Evolutionary conservation across 1,139 yeast species (phyloP).

Genomic region (Geotrichum restrictum): DNA sequence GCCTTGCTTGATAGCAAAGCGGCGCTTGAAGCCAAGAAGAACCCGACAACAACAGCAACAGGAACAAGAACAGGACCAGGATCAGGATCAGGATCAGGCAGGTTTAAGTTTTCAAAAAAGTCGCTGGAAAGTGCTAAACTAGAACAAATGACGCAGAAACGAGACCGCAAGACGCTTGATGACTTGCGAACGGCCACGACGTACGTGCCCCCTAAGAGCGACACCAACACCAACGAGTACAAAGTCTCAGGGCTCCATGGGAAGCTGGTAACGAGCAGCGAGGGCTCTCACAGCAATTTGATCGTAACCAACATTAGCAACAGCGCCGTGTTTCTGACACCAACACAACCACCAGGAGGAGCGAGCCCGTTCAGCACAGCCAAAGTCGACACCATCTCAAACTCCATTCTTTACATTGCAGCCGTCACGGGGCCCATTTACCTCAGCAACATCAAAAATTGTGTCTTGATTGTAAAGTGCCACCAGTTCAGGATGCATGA

Average conservation of each 20-base stretch:
- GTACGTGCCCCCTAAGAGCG: background rate
- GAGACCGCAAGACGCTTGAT: background rate
- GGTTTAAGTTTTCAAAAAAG: conserved; percentile 11
- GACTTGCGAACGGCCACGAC: background rate
- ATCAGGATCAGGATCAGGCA: background rate
- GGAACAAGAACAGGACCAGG: no score
- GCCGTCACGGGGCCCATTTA: conserved; percentile 19
- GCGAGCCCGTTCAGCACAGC: conserved; percentile 12
- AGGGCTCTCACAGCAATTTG: background rate
- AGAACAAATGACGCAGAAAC: background rate
- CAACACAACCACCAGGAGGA: no score
- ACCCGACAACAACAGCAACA: no score
- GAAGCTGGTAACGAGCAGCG: background rate
- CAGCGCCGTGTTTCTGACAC: background rate
- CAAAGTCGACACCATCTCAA: conserved; percentile 4
- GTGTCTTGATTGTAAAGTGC: conserved; percentile 12
- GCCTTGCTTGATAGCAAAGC: conserved; percentile 3
- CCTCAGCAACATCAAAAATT: conserved; percentile 3
- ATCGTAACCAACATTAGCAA: background rate
- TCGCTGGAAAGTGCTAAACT: background rate
- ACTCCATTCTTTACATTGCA: conserved; percentile 8
- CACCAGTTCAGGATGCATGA: conserved; percentile 21
- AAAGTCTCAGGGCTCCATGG: background rate
- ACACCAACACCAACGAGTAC: background rate
- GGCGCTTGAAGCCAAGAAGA: background rate